phyloP scores from a whole-genome alignment of 2,329 filamentous ascomycete species.

The Sarocladium oryzae region DNA sequence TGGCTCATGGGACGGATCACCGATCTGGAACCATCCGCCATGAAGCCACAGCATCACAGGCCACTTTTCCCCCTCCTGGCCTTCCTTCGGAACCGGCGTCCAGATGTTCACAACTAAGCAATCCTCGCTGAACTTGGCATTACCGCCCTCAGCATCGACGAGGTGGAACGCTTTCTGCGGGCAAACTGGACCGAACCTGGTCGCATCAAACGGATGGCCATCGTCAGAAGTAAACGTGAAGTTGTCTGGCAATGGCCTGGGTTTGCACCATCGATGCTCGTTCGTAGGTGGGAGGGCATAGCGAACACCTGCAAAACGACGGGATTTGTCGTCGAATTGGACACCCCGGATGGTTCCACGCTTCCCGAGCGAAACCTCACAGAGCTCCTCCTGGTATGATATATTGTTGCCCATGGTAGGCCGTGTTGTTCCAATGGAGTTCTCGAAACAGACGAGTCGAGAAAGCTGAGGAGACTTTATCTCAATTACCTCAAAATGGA shows the following conservation, averaged over 20 bases:
- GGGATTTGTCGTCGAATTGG: conserved; percentile 27
- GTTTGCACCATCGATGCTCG: conserved; percentile 30
- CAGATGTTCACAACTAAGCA: conserved; percentile 41
- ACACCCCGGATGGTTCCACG: conserved; percentile 26
- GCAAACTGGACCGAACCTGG: conserved; percentile 28
- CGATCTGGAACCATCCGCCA: conserved; percentile 42
- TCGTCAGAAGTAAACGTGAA: conserved; percentile 21
- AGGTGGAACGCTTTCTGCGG: conserved; percentile 29
- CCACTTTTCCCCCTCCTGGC: conserved; percentile 17
- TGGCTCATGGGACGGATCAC: conserved; percentile 34
- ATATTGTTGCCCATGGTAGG: conserved; percentile 21
- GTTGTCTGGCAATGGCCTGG: conserved; percentile 22
- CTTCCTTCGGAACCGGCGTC: conserved; percentile 27
- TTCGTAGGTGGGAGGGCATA: conserved; percentile 34
- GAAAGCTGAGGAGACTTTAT: too few species aligned
- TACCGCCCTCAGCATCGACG: conserved; percentile 18
- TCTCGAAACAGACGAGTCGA: too few species aligned
- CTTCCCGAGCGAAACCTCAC: conserved; percentile 18
- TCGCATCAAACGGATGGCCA: conserved; percentile 28
- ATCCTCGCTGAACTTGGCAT: conserved; percentile 31
- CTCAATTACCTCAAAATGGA: too few species aligned
- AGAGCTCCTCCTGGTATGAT: conserved; percentile 19
- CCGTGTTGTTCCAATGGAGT: not conserved
- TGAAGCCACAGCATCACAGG: conserved; percentile 31
- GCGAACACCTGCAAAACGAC: conserved; percentile 28